These are phyloP conservation scores for Chaetomium sp. DNA, from an alignment of 2,329 filamentous ascomycete genomes.

Conservation along the genomic window DNA sequence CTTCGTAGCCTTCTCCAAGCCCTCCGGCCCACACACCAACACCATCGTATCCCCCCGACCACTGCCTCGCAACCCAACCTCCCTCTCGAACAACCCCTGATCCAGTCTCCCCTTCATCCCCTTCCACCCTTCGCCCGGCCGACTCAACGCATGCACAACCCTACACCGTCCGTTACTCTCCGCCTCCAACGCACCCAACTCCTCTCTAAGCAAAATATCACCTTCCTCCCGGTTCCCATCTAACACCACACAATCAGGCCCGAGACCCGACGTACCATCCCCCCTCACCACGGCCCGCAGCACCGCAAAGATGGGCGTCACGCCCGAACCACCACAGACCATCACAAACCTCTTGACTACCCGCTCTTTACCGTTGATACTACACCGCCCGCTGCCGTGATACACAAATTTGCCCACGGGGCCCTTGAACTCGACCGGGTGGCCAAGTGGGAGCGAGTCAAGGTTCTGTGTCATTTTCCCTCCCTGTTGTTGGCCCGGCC, in stretches of 20 bases:
- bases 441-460: conserved; percentile 64
- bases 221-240: conserved; percentile 71
- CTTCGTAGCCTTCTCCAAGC: conserved; percentile 63
- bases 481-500: conserved; percentile 19
- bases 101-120: conserved; percentile 64
- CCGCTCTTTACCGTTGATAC: conserved; percentile 50
- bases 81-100: conserved; percentile 52
- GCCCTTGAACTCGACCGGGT: conserved; percentile 77
- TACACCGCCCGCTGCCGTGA: conserved; percentile 57
- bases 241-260: conserved; percentile 64
- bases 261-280: conserved; percentile 44
- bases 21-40: conserved; percentile 70
- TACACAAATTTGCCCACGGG: conserved; percentile 85
- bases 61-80: conserved; percentile 40
- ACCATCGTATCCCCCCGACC: conserved; percentile 51
- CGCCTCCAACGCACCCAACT: conserved; percentile 59
- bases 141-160: conserved; percentile 63
- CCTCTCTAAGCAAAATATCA: conserved; percentile 73
- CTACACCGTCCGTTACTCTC: conserved; percentile 51
- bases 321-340: conserved; percentile 82
- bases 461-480: conserved; percentile 79
- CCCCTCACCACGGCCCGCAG: conserved; percentile 59
- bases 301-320: conserved; percentile 88
- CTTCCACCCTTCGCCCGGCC: conserved; percentile 57
- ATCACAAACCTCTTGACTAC: conserved; percentile 66